Evolutionary conservation across 2,329 filamentous ascomycete genomes (phyloP), one percentile per base, ranked within the genome.

Genomic region (Mycocentrospora acerina): DNA sequence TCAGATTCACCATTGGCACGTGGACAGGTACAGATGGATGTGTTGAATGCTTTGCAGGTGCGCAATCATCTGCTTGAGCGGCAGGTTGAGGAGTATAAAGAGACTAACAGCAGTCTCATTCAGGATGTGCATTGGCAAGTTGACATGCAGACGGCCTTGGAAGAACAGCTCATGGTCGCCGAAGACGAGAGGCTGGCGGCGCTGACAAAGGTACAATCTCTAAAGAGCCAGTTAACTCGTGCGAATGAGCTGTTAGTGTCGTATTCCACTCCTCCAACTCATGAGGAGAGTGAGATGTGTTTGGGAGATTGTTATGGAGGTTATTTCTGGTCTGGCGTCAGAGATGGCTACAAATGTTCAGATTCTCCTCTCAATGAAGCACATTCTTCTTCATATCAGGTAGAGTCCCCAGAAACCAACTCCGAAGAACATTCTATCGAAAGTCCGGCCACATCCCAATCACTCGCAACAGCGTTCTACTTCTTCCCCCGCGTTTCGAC

Each of bases 401-500:
- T 6, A 9, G 19, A 22, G 19, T 22, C 19, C 9, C 5, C 19
- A 22, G 9, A 9, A 5, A 22, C 9, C 19, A 9, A 22, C 19
- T 5, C 19, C 19, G 19, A 22, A 22, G 5, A 22, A 9, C 19
- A 6, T 9, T 5, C 5, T 6, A 22, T 5, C 19, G 19, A 22
- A 22, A 9, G 5, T 9, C 19, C 24, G 7, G 4, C 17, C n/a
- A 31, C 7, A 18, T 4, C 4, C 29, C 29, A 17, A 18, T 14
- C 24, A 32, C 11, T n/a, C 11, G 19, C 16, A 13, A 35, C 27
- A 17, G 35, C 29, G 10, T 52, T 52, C 31, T 34, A 37, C 25
- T 52, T 46, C 38, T 44, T 44, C 26, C 44, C 45, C 17, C 38
- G 14, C 24, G 30, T 37, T 4, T 52, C 48, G 15, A 49, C 37